A percentile compares a stretch with the other conserved stretches of the same genome.
Conservation (phyloP, 768 basidiomycete genomes). For the Tubosaeta sp. region DNA sequence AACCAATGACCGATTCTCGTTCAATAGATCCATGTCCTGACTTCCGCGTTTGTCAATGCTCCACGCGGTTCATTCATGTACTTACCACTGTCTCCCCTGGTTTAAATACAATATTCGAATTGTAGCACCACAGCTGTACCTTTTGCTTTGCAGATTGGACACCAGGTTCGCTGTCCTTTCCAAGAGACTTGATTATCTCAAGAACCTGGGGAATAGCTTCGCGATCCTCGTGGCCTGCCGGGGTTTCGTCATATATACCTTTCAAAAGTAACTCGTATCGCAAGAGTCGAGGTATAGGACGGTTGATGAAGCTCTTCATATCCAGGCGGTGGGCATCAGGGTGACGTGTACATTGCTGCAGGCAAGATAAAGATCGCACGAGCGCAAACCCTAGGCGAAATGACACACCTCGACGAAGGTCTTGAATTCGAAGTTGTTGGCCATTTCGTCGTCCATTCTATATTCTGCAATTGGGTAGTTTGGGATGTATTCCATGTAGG, state of each 20-base stretch:
- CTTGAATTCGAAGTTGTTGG: conserved; percentile 75
- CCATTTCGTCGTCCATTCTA: conserved; percentile 84
- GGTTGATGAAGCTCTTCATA: conserved; percentile 90
- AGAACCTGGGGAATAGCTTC: conserved; percentile 81
- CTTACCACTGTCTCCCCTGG: conserved; percentile 64
- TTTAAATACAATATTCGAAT: conserved; percentile 76
- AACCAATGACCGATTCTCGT: conserved; percentile 78
- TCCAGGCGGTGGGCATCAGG: conserved; percentile 78
- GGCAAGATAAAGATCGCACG: conserved; percentile 1
- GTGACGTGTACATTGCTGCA: conserved; percentile 52
- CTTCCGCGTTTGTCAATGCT: conserved; percentile 1
- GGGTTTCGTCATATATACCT: conserved; percentile 72
- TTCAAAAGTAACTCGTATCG: conserved; percentile 87
- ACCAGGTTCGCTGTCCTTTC: conserved; percentile 84
- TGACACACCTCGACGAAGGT: conserved; percentile 72
- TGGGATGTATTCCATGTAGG: conserved; percentile 91
- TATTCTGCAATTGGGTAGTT: conserved; percentile 91
- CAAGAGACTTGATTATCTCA: conserved; percentile 80
- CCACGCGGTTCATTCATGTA: neutral
- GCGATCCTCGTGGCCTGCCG: conserved; percentile 72
- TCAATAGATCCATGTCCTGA: conserved; percentile 84
- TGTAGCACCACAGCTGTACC: conserved; percentile 86
- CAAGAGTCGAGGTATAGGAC: conserved; percentile 84
- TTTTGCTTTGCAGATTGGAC: conserved; percentile 83
- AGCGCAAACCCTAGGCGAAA: neutral